Evolutionary conservation across 495 filamentous ascomycete species (phyloP), one percentile per base, ranked within the genome.

Genomic region (Xylaria intraflava): DNA sequence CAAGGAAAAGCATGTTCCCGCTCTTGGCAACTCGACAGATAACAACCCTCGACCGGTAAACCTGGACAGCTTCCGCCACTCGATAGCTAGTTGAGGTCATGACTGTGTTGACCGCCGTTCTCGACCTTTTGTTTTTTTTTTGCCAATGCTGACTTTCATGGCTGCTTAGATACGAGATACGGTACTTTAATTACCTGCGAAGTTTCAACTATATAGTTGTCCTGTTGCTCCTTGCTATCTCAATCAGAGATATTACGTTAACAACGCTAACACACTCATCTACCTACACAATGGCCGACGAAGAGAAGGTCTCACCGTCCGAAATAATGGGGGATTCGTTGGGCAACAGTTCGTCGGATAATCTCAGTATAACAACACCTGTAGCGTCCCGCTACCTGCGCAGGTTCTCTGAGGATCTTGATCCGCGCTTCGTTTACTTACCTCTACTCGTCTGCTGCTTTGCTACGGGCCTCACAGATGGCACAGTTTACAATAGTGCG

Each of bases 401-500:
- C 3, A 68, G 65, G 27, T 53, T 77, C 33, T 58, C 54, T 0
- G 64, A 61, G 0, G 65, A 74, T 12, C 45, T 78, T 39, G 59
- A 67, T 29, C 55, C 74, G 8, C 58, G 47, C 24, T 52, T 73
- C 52, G 72, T 71, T 20, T 67, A 77, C 41, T 23, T 73, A 30
- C 64, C 78, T 11, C 60, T 80, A 16, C 65, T 76, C 17, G 65
- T 65, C 22, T 80, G 77, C 58, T 79, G 75, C 53, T 65, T 79
- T 41, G 69, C 61, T 12, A 77, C 76, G 0, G 77, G 77, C 5
- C 61, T 80, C 1, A 68, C 78, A 7, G 77, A 80, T 53, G 75
- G 75, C 53, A 77, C 74, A 5, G 69, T 78, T 38, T 80, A 77
- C 59, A 75, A 77, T 33, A 74, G 43, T 75, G 65, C 53, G 60